Evolutionary conservation across 208 protist species (phyloP).

Genomic region (Naegleria fowleri): DNA sequence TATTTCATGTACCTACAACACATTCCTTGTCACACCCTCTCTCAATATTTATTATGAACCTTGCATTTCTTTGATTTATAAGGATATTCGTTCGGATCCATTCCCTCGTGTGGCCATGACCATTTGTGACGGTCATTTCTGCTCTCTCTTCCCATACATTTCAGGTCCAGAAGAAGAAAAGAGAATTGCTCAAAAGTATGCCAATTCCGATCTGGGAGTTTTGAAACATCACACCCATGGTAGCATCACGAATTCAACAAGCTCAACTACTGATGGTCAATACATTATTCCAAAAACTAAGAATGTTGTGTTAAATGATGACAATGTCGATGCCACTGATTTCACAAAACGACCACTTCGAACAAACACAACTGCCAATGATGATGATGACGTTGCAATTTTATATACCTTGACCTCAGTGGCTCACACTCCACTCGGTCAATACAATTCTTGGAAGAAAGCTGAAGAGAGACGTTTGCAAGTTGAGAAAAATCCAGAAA

Average conservation of each 20-base stretch:
- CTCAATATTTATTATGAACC: background rate
- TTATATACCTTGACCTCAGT: background rate
- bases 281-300: too few species aligned
- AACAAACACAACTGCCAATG: too few species aligned
- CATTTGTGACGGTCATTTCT: background rate
- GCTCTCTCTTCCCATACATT: background rate
- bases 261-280: too few species aligned
- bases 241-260: too few species aligned
- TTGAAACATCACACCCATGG: too few species aligned
- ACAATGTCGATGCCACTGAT: too few species aligned
- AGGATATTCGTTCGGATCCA: background rate
- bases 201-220: too few species aligned
- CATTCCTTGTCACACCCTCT: background rate
- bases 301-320: too few species aligned
- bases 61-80: conserved; percentile 2
- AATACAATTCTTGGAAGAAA: background rate
- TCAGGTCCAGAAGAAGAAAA: background rate
- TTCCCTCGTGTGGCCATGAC: background rate
- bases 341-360: too few species aligned
- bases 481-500: background rate
- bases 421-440: background rate
- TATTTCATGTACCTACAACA: background rate
- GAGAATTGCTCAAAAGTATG: too few species aligned
- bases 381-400: background rate
- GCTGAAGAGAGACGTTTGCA: background rate